A percentile compares a stretch with the other conserved stretches of the same genome.
Evolutionary conservation across 1,284 basidiomycete species (phyloP).

Genomic region (Xerocomus minutiporus): DNA sequence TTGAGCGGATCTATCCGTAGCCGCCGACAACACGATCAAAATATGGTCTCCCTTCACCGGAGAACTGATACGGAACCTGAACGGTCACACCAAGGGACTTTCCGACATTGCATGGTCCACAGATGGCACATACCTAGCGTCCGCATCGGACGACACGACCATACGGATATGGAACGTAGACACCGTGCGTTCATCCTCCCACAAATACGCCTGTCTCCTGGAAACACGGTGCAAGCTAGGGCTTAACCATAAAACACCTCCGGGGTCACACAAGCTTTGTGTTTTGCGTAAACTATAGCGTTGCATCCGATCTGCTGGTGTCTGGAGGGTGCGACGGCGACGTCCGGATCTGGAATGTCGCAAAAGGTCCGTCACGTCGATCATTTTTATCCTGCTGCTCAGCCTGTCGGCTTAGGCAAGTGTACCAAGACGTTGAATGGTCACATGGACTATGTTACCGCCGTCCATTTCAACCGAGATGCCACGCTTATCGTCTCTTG

Average conservation of each 20-base stretch:
- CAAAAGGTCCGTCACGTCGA: slow-evolving; percentile 49
- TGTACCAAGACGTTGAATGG: slow-evolving; percentile 83
- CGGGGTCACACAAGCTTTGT: slow-evolving; percentile 86
- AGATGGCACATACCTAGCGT: slow-evolving; percentile 77
- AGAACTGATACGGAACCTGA: slow-evolving; percentile 67
- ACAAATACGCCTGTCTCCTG: neutral
- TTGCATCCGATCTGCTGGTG: slow-evolving; percentile 80
- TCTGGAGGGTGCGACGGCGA: slow-evolving; percentile 93
- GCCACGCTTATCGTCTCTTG: slow-evolving; percentile 89
- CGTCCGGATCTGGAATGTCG: slow-evolving; percentile 88
- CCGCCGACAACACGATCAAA: slow-evolving; percentile 71
- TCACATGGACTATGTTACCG: slow-evolving; percentile 92
- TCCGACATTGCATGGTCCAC: slow-evolving; percentile 87
- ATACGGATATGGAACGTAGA: slow-evolving; percentile 85
- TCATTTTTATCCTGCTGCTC: neutral
- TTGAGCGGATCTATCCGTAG: slow-evolving; percentile 35
- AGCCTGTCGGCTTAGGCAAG: slow-evolving; percentile 47
- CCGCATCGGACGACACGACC: slow-evolving; percentile 86
- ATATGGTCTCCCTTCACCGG: slow-evolving; percentile 79
- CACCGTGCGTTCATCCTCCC: slow-evolving; percentile 45
- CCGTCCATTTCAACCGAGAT: slow-evolving; percentile 91
- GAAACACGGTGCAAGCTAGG: slow-evolving; percentile 39
- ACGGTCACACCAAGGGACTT: slow-evolving; percentile 75
- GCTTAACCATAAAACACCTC: slow-evolving; percentile 60
- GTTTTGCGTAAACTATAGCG: slow-evolving; percentile 89